These are phyloP conservation scores for Panellus pusillus DNA, from an alignment of 768 basidiomycete genomes.

Conservation along the genomic window DNA sequence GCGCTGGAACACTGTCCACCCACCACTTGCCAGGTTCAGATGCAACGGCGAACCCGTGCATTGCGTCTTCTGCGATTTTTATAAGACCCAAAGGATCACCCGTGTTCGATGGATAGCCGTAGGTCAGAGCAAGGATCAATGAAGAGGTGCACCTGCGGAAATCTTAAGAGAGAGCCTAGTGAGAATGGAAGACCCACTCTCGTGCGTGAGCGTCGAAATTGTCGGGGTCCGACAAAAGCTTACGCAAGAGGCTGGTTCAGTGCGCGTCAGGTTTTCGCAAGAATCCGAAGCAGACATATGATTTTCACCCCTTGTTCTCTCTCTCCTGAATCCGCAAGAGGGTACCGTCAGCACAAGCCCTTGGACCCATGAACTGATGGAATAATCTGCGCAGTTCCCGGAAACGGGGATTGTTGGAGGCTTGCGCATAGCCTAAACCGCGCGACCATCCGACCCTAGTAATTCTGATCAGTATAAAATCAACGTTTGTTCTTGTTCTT, in stretches of 20 bases:
- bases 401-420: slow-evolving; percentile 32
- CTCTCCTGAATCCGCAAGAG: slow-evolving; percentile 14
- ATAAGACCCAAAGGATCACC: slow-evolving; percentile 27
- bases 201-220: slow-evolving; percentile 11
- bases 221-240: slow-evolving; percentile 6
- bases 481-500: background rate
- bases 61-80: slow-evolving; percentile 34
- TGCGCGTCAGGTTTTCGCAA: background rate
- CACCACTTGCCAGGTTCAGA: slow-evolving; percentile 33
- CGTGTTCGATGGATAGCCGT: slow-evolving; percentile 25
- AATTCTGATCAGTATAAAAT: background rate
- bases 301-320: slow-evolving; percentile 9
- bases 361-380: slow-evolving; percentile 33
- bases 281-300: no score
- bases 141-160: slow-evolving; percentile 23
- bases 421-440: slow-evolving; percentile 35
- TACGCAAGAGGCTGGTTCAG: slow-evolving; percentile 2
- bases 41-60: slow-evolving; percentile 33
- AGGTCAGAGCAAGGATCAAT: slow-evolving; percentile 25
- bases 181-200: slow-evolving; percentile 1
- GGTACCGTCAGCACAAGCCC: slow-evolving; percentile 21
- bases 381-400: slow-evolving; percentile 35
- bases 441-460: slow-evolving; percentile 34
- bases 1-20: slow-evolving; percentile 30
- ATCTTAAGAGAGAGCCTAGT: background rate